Evolutionary conservation across 2,329 filamentous ascomycete species (phyloP).

Genomic region (Claviceps paspali): DNA sequence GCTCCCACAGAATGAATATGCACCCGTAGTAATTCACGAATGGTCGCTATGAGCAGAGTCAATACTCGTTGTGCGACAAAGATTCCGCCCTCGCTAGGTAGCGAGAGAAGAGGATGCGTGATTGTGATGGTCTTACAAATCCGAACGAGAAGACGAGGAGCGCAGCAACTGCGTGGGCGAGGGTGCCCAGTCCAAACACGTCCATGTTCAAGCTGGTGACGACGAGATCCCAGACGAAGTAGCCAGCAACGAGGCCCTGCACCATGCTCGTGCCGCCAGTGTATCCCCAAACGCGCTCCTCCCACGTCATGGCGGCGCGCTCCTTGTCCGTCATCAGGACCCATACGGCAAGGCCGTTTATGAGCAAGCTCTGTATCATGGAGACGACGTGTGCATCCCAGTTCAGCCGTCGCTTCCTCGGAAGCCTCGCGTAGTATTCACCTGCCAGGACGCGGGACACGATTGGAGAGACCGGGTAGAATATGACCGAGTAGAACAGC

Average conservation of each 20-base stretch:
- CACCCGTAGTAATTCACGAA: slow-evolving; percentile 73
- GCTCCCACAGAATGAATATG: slow-evolving; percentile 75
- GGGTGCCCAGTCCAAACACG: slow-evolving; percentile 61
- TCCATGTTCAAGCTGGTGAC: slow-evolving; percentile 52
- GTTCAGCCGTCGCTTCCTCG: slow-evolving; percentile 50
- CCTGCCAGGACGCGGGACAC: slow-evolving; percentile 50
- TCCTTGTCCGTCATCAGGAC: slow-evolving; percentile 56
- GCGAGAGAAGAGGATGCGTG: too few species aligned
- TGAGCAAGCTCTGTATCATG: slow-evolving; percentile 59
- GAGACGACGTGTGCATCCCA: slow-evolving; percentile 82
- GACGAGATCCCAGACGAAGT: slow-evolving; percentile 71
- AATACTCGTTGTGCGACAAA: neutral
- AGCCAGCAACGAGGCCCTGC: slow-evolving; percentile 62
- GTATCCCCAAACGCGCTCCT: slow-evolving; percentile 64
- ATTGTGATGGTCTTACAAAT: slow-evolving; percentile 65
- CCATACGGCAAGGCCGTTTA: slow-evolving; percentile 60
- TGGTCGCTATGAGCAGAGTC: slow-evolving; percentile 41
- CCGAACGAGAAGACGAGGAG: slow-evolving; percentile 61
- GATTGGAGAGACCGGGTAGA: slow-evolving; percentile 49
- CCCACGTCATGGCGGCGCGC: slow-evolving; percentile 47
- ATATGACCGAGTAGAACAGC: slow-evolving; percentile 52
- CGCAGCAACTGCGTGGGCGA: slow-evolving; percentile 63
- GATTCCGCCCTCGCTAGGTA: too few species aligned
- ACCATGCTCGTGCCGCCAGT: slow-evolving; percentile 56
- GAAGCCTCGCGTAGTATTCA: slow-evolving; percentile 46